Conservation (phyloP, 2,329 filamentous ascomycete genomes). For the Tolypocladium endophyticum region DNA sequence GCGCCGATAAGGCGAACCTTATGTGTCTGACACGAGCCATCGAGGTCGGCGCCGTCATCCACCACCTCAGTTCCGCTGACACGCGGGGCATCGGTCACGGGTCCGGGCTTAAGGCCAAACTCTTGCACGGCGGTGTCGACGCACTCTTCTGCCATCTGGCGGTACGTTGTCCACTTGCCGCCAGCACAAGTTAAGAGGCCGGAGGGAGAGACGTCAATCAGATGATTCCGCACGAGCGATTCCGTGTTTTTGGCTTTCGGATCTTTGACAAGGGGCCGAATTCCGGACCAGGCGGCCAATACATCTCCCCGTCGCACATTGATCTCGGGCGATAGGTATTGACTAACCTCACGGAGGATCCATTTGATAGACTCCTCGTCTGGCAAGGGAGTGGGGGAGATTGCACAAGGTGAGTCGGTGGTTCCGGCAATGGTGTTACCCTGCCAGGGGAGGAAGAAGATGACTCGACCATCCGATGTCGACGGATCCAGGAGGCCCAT, state of each 20-base stretch:
- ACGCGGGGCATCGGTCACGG: slow-evolving; percentile 49
- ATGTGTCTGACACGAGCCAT: slow-evolving; percentile 72
- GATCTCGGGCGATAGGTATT: slow-evolving; percentile 76
- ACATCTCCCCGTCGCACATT: slow-evolving; percentile 77
- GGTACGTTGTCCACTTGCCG: slow-evolving; percentile 89
- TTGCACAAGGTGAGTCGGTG: slow-evolving; percentile 66
- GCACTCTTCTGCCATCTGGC: slow-evolving; percentile 85
- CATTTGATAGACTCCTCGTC: slow-evolving; percentile 79
- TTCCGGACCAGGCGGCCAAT: slow-evolving; percentile 83
- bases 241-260: slow-evolving; percentile 79
- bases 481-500: slow-evolving; percentile 84
- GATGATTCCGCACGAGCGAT: slow-evolving; percentile 77
- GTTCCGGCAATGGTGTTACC: slow-evolving; percentile 87
- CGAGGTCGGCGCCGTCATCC: slow-evolving; percentile 54
- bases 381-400: slow-evolving; percentile 64
- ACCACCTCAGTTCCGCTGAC: slow-evolving; percentile 60
- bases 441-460: slow-evolving; percentile 91
- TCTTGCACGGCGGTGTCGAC: slow-evolving; percentile 68
- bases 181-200: slow-evolving; percentile 78
- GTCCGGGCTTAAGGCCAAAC: slow-evolving; percentile 51
- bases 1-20: slow-evolving; percentile 72
- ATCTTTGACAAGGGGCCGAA: slow-evolving; percentile 76
- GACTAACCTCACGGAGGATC: slow-evolving; percentile 75
- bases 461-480: slow-evolving; percentile 80
- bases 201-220: slow-evolving; percentile 68